phyloP scores from a whole-genome alignment of 2,329 filamentous ascomycete genomes.

The Gliomastix tumulicola region DNA sequence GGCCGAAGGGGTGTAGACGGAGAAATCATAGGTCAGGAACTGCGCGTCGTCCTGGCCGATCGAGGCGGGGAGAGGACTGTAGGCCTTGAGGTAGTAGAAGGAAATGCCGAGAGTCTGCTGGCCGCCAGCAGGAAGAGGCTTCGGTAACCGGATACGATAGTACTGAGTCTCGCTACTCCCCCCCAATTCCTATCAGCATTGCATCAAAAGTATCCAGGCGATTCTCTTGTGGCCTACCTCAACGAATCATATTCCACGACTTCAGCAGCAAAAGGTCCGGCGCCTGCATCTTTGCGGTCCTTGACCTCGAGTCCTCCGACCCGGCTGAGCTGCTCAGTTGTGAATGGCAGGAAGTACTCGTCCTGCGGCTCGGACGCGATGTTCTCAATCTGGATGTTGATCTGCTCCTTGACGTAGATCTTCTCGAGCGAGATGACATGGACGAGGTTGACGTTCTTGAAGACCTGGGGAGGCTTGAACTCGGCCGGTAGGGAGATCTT shows the following conservation, averaged over 20 bases:
- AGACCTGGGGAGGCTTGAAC: conserved; percentile 84
- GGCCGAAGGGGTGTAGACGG: conserved; percentile 73
- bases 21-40: conserved; percentile 80
- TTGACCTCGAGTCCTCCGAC: conserved; percentile 85
- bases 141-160: conserved; percentile 74
- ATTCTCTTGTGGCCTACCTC: too few relatives aligned
- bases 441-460: conserved; percentile 89
- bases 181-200: too few relatives aligned
- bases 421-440: conserved; percentile 90
- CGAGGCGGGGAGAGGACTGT: conserved; percentile 70
- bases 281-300: conserved; percentile 75
- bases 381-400: conserved; percentile 95
- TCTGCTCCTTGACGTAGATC: conserved; percentile 78
- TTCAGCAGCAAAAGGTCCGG: conserved; percentile 62
- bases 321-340: conserved; percentile 63
- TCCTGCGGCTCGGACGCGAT: conserved; percentile 69
- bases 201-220: too few relatives aligned
- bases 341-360: conserved; percentile 89
- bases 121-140: conserved; percentile 65
- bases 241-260: conserved; percentile 56
- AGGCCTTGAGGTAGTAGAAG: conserved; percentile 73
- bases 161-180: conserved; percentile 65
- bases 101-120: conserved; percentile 85
- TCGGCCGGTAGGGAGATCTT: conserved; percentile 53
- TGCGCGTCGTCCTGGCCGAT: conserved; percentile 84